phyloP scores from a whole-genome alignment of 495 filamentous ascomycete species.

The Aspergillus avenaceus region DNA sequence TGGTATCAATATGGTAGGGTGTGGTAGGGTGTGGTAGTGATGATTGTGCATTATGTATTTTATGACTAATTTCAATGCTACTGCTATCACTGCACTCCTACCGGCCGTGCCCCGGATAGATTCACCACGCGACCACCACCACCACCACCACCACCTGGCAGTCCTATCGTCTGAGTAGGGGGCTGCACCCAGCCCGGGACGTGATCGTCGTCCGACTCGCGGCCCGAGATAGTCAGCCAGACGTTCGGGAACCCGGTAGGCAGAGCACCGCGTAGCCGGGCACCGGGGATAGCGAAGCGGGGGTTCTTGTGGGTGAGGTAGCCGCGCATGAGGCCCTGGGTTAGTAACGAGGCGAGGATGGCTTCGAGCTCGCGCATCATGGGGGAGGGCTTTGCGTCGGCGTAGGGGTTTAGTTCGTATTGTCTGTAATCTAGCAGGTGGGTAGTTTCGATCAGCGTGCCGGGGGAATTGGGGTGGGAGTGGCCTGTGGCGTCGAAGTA shows the following conservation, averaged over 20 bases:
- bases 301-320: conserved; percentile 74
- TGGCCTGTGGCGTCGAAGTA: conserved; percentile 34
- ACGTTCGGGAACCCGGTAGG: conserved; percentile 60
- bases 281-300: conserved; percentile 78
- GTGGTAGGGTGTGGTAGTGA: too few relatives aligned
- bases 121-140: conserved; percentile 49
- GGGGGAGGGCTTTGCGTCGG: conserved; percentile 40
- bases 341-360: conserved; percentile 69
- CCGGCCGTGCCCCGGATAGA: conserved; percentile 48
- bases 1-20: too few relatives aligned
- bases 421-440: conserved; percentile 43
- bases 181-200: conserved; percentile 57
- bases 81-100: conserved; percentile 35
- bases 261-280: conserved; percentile 58
- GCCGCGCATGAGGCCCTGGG: conserved; percentile 79
- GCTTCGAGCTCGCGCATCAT: conserved; percentile 69
- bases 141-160: conserved; percentile 12
- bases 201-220: conserved; percentile 33
- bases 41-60: not conserved
- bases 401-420: conserved; percentile 40
- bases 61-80: not conserved
- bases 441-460: conserved; percentile 33
- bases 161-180: conserved; percentile 13
- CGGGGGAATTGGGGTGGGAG: conserved; percentile 22
- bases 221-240: conserved; percentile 52